Evolutionary conservation across 305 asterid species (phyloP).

Genomic region (Nicotiana rustica): DNA sequence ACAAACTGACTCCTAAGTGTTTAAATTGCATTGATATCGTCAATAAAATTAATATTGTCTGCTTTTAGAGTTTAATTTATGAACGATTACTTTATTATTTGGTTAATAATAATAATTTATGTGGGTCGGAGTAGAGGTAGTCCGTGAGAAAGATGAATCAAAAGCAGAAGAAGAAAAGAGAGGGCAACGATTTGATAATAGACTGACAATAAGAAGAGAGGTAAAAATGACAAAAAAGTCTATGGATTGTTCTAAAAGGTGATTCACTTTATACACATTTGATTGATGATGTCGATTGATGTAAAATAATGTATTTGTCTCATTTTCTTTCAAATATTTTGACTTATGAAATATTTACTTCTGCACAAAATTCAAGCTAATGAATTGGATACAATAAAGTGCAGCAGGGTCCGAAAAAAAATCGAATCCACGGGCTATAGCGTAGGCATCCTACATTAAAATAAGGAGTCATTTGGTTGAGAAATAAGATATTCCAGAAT

Average conservation of each 20-base stretch:
- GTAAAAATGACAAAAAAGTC: conserved; percentile 17
- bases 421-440: too few species aligned
- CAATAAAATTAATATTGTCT: too few species aligned
- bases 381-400: neutral
- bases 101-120: too few species aligned
- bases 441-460: too few species aligned
- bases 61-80: too few species aligned
- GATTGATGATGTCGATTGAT: conserved; percentile 26
- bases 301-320: conserved; percentile 5
- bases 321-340: neutral
- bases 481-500: too few species aligned
- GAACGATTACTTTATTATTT: too few species aligned
- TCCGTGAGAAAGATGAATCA: neutral
- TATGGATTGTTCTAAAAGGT: conserved; percentile 31
- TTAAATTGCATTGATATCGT: too few species aligned
- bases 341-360: neutral
- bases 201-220: neutral
- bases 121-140: neutral
- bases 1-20: too few species aligned
- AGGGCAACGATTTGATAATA: conserved; percentile 28
- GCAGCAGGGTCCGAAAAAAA: too few species aligned
- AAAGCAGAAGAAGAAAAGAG: neutral
- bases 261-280: conserved; percentile 11
- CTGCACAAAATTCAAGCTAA: neutral
- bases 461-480: too few species aligned